Evolutionary conservation across 176 grass and related monocot species (phyloP).

Genomic region (Pontederia crassipes): DNA sequence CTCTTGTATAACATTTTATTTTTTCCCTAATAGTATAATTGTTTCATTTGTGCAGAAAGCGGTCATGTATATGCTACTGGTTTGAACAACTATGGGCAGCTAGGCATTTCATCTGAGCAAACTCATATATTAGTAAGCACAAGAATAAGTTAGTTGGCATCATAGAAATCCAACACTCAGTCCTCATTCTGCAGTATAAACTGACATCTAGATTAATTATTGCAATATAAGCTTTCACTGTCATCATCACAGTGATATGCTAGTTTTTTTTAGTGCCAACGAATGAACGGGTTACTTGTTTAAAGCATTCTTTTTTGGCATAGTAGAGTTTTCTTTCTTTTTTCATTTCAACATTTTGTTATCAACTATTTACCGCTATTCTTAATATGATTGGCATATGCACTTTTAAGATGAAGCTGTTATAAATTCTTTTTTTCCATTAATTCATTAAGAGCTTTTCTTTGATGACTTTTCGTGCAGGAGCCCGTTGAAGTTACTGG

Average conservation of each 20-base stretch:
- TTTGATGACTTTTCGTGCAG: slow-evolving; percentile 25
- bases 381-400: background rate
- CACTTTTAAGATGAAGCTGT: background rate
- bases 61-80: slow-evolving; percentile 72
- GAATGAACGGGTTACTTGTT: too few species aligned
- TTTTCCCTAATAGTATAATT: background rate
- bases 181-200: background rate
- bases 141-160: slow-evolving; percentile 1
- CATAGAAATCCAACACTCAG: background rate
- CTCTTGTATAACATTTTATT: background rate
- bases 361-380: too few species aligned
- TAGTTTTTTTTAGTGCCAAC: too few species aligned
- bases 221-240: too few species aligned
- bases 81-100: slow-evolving; percentile 80
- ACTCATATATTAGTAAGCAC: slow-evolving; percentile 43
- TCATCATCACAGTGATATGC: too few species aligned
- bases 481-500: slow-evolving; percentile 68
- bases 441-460: background rate
- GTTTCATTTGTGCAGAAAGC: slow-evolving; percentile 31
- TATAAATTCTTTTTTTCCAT: background rate
- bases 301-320: too few species aligned
- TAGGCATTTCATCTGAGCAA: slow-evolving; percentile 48
- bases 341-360: too few species aligned
- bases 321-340: too few species aligned
- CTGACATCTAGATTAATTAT: background rate